Percentiles rank a stretch among this genome's conserved stretches.
phyloP scores from a whole-genome alignment of 176 grass and related monocot genomes.

The Phragmites australis region DNA sequence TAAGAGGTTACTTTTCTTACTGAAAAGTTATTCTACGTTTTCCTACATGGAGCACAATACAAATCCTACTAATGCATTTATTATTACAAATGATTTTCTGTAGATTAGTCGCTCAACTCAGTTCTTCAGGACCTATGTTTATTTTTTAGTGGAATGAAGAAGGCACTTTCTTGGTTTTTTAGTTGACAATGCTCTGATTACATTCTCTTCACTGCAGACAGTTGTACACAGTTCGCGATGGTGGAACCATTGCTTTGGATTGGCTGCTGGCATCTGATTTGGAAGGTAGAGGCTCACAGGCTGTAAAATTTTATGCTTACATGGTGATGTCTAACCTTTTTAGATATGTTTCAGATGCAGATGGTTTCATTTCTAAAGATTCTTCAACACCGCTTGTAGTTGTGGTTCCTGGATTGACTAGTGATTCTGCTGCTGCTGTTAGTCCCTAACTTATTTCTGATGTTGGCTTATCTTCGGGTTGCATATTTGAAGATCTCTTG shows the following conservation, averaged over 20 bases:
- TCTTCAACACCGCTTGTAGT: conserved; percentile 71
- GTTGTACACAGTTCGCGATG: conserved; percentile 69
- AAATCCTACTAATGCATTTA: background rate
- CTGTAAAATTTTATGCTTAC: conserved; percentile 18
- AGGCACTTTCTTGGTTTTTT: conserved; percentile 10
- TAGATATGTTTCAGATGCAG: conserved; percentile 49
- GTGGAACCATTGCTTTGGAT: conserved; percentile 93
- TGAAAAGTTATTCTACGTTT: background rate
- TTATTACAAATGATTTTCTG: background rate
- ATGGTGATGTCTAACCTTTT: conserved; percentile 40
- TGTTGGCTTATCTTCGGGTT: background rate
- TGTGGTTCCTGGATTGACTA: conserved; percentile 86
- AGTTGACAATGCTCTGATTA: conserved; percentile 10
- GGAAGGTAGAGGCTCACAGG: conserved; percentile 36
- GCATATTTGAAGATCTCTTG: conserved; percentile 34
- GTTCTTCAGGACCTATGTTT: conserved; percentile 2
- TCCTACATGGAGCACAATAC: background rate
- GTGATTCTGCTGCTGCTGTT: conserved; percentile 90
- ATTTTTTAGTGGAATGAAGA: background rate
- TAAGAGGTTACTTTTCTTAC: conserved; percentile 1
- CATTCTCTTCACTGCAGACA: conserved; percentile 59
- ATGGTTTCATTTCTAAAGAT: conserved; percentile 70
- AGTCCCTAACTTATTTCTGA: conserved; percentile 36
- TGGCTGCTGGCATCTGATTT: conserved; percentile 72
- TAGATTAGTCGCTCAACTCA: background rate